A percentile compares a stretch with the other conserved stretches of the same genome.
Evolutionary conservation across 2,329 filamentous ascomycete species (phyloP).

Genomic region (Aspergillus brunneoviolaceus): DNA sequence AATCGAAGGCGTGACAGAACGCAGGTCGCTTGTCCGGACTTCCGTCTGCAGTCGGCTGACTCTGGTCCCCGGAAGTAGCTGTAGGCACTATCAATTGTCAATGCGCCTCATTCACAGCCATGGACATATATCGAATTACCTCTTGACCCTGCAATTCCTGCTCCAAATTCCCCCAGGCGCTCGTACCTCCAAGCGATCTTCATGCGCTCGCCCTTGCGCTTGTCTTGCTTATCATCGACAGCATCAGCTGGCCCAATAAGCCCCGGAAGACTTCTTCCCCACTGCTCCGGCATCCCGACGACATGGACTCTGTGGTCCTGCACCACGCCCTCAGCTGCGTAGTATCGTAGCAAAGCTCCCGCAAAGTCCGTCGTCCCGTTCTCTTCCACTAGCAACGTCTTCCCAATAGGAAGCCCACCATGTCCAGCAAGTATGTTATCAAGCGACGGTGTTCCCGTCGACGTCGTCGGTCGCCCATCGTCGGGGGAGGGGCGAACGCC

Average conservation of each 20-base stretch:
- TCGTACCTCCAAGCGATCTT: conserved; percentile 99
- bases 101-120: conserved; percentile 4
- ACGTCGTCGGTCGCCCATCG: conserved; percentile 84
- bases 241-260: conserved; percentile 54
- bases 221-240: conserved; percentile 44
- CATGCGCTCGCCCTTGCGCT: conserved; percentile 71
- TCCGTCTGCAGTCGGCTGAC: conserved; percentile 38
- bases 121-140: conserved; percentile 51
- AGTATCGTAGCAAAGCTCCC: conserved; percentile 79
- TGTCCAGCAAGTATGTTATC: conserved; percentile 85
- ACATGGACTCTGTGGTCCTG: conserved; percentile 89
- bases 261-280: conserved; percentile 81
- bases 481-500: conserved; percentile 81
- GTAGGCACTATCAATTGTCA: conserved; percentile 29
- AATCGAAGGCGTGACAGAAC: conserved; percentile 74
- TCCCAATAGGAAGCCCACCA: conserved; percentile 78
- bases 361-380: conserved; percentile 92
- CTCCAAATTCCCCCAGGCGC: conserved; percentile 69
- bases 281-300: conserved; percentile 73
- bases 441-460: conserved; percentile 82
- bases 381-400: conserved; percentile 78
- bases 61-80: conserved; percentile 38
- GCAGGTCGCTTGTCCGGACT: conserved; percentile 30
- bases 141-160: conserved; percentile 55
- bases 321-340: conserved; percentile 86